These are phyloP conservation scores for Mucor velutinosus DNA, from an alignment of 371 early-diverging fungal species.

Conservation along the genomic window DNA sequence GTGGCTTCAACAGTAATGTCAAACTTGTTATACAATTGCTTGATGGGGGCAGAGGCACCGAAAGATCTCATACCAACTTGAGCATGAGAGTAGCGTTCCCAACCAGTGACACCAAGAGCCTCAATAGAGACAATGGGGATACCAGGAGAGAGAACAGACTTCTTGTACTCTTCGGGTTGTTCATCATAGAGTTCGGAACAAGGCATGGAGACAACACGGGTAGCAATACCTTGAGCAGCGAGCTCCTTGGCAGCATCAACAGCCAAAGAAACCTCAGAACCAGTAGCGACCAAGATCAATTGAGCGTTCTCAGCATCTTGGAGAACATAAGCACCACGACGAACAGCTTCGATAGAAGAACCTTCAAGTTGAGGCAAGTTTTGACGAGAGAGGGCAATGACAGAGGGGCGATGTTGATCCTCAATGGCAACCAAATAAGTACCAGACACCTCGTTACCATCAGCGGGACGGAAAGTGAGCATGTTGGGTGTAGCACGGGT, in stretches of 20 bases:
- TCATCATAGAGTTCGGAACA: slow-evolving; percentile 94
- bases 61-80: slow-evolving; percentile 95
- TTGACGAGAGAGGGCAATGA: slow-evolving; percentile 94
- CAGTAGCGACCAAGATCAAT: slow-evolving; percentile 88
- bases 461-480: slow-evolving; percentile 91
- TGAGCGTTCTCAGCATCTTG: slow-evolving; percentile 59
- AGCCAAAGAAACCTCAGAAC: slow-evolving; percentile 93
- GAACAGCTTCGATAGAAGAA: slow-evolving; percentile 78
- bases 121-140: slow-evolving; percentile 91
- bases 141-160: slow-evolving; percentile 79
- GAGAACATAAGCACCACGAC: slow-evolving; percentile 82
- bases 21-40: slow-evolving; percentile 81
- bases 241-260: slow-evolving; percentile 84
- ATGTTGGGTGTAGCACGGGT: slow-evolving; percentile 96
- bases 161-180: slow-evolving; percentile 87
- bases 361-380: slow-evolving; percentile 91
- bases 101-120: slow-evolving; percentile 93
- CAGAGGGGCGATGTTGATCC: slow-evolving; percentile 76
- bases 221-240: slow-evolving; percentile 55
- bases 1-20: slow-evolving; percentile 79
- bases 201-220: slow-evolving; percentile 96
- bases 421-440: slow-evolving; percentile 85
- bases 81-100: slow-evolving; percentile 93
- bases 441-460: slow-evolving; percentile 96
- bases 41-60: slow-evolving; percentile 90